A percentile compares a stretch with the other conserved stretches of the same genome.
Evolutionary conservation across 257 asterid genomes (phyloP).

Genomic region (Nicotiana obtusifolia): DNA sequence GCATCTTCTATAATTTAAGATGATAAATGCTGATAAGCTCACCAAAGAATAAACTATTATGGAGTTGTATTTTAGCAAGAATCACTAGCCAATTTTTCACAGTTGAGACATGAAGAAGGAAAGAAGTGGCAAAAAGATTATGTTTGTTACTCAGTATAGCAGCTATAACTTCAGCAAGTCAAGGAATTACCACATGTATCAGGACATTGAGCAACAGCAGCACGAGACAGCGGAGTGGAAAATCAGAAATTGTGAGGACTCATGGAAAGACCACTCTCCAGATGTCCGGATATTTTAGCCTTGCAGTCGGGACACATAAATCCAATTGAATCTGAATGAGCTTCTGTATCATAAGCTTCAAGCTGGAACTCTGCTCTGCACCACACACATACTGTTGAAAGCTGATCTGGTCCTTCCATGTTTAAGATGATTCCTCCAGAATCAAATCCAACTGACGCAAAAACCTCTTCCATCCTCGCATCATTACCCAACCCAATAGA

Average conservation of each 20-base stretch:
- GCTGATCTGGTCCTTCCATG: conserved; percentile 36
- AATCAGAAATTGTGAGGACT: conserved; percentile 46
- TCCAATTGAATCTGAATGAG: conserved; percentile 86
- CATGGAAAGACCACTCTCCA: conserved; percentile 52
- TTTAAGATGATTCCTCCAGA: conserved; percentile 50
- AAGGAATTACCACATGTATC: conserved; percentile 14
- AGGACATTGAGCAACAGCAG: conserved; percentile 21
- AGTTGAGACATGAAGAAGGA: neutral
- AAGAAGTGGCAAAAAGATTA: neutral
- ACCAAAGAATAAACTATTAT: neutral
- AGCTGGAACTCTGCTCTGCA: conserved; percentile 84
- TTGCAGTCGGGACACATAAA: conserved; percentile 98
- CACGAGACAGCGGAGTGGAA: neutral
- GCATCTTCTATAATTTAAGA: neutral
- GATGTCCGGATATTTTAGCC: conserved; percentile 83
- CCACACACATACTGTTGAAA: conserved; percentile 90
- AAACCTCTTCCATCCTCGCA: conserved; percentile 44
- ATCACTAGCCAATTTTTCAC: neutral
- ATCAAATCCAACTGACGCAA: conserved; percentile 51
- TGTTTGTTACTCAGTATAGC: neutral
- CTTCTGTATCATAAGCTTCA: conserved; percentile 69
- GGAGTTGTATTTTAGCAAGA: neutral
- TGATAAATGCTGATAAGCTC: neutral
- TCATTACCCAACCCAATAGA: conserved; percentile 50
- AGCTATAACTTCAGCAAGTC: neutral